Evolutionary conservation across 164 flowering plant genomes (phyloP).

Genomic region (Stephania japonica): DNA sequence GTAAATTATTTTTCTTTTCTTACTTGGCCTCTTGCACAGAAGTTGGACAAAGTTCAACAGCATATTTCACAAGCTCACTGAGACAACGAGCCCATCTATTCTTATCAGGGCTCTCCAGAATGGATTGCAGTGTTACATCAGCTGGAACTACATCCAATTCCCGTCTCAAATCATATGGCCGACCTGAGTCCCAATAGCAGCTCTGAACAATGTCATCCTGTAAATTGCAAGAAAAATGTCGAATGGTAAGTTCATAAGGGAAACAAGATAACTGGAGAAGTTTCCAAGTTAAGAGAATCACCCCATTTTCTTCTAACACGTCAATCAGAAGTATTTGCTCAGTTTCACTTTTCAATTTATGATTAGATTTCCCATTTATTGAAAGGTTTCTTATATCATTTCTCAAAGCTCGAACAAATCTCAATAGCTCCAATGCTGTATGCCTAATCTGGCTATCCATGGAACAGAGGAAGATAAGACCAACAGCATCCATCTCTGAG

Average conservation of each 20-base stretch:
- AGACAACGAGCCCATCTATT: conserved; percentile 96
- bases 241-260: not conserved
- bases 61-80: conserved; percentile 91
- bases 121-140: conserved; percentile 86
- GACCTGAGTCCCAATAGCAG: conserved; percentile 95
- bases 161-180: conserved; percentile 84
- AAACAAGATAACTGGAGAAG: not conserved
- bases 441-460: conserved; percentile 95
- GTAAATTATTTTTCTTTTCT: conserved; percentile 17
- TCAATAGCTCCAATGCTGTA: conserved; percentile 87
- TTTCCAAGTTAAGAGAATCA: conserved; percentile 20
- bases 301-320: conserved; percentile 98
- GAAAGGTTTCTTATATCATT: conserved; percentile 68
- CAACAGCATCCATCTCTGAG: conserved; percentile 96
- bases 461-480: conserved; percentile 91
- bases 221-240: conserved; percentile 13
- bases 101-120: conserved; percentile 93
- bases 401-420: conserved; percentile 90
- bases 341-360: conserved; percentile 49
- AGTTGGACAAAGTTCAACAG: conserved; percentile 84
- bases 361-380: conserved; percentile 39
- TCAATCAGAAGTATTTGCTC: conserved; percentile 90
- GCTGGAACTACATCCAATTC: conserved; percentile 86
- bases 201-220: conserved; percentile 97
- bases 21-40: conserved; percentile 96